Evolutionary conservation across 768 basidiomycete genomes (phyloP).

Genomic region (Tephrocybe sp.): DNA sequence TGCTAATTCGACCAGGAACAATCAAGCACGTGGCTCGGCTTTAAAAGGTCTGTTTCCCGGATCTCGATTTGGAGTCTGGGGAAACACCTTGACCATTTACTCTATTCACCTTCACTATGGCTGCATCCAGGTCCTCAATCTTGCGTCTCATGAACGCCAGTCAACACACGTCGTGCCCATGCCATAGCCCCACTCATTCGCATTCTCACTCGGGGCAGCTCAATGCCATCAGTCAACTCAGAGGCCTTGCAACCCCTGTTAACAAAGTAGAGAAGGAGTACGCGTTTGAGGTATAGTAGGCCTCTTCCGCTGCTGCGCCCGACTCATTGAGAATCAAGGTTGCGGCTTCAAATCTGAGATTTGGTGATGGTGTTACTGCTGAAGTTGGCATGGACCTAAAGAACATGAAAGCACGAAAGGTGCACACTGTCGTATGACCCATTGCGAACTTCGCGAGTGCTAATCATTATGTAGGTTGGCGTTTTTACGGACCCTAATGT

Average conservation of each 20-base stretch:
- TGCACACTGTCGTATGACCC: slow-evolving; percentile 24
- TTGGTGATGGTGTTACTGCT: slow-evolving; percentile 85
- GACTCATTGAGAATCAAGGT: slow-evolving; percentile 42
- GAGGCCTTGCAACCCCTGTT: slow-evolving; percentile 78
- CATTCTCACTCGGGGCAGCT: slow-evolving; percentile 40
- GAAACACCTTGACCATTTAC: slow-evolving; percentile 2
- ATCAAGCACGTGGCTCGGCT: slow-evolving; percentile 12
- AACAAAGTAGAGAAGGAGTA: slow-evolving; percentile 78
- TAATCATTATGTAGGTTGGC: slow-evolving; percentile 60
- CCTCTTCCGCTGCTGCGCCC: background rate
- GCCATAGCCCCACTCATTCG: slow-evolving; percentile 61
- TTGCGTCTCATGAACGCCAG: slow-evolving; percentile 73
- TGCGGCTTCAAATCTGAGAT: slow-evolving; percentile 83
- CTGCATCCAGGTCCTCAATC: slow-evolving; percentile 60
- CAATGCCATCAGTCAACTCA: slow-evolving; percentile 56
- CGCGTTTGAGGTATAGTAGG: slow-evolving; percentile 71
- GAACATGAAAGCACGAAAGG: slow-evolving; percentile 90
- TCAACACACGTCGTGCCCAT: slow-evolving; percentile 75
- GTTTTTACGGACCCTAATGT: slow-evolving; percentile 92
- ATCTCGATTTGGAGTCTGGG: slow-evolving; percentile 5
- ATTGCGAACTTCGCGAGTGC: slow-evolving; percentile 10
- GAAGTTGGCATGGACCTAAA: slow-evolving; percentile 94
- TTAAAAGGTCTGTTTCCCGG: background rate
- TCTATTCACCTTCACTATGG: slow-evolving; percentile 33
- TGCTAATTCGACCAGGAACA: slow-evolving; percentile 5